Conservation (phyloP, 2,329 filamentous ascomycete genomes). For the Podosphaera aphanis region DNA sequence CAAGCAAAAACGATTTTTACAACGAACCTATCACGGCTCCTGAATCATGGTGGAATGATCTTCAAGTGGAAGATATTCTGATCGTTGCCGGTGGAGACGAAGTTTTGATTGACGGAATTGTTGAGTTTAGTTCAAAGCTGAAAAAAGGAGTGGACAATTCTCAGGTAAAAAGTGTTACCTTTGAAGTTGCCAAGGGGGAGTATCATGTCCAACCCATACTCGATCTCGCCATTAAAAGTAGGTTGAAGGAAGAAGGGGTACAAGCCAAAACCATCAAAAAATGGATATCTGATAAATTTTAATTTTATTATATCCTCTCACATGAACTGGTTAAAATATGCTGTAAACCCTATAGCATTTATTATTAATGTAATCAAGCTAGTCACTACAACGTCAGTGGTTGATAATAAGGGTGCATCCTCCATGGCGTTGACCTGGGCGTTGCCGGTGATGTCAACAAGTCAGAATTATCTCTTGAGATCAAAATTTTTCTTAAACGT, state of each 20-base stretch:
- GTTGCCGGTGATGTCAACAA: too few species aligned
- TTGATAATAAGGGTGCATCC: too few species aligned
- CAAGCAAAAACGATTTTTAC: constrained; percentile 22
- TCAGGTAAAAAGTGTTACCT: constrained; percentile 4
- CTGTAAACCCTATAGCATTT: too few species aligned
- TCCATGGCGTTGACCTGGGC: too few species aligned
- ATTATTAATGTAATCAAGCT: too few species aligned
- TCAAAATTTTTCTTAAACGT: too few species aligned
- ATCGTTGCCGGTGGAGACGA: constrained; percentile 31
- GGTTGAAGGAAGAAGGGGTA: constrained; percentile 7
- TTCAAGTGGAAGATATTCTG: constrained; percentile 25
- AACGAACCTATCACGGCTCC: constrained; percentile 26
- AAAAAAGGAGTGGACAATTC: constrained; percentile 3
- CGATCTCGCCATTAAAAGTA: constrained; percentile 9
- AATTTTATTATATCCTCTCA: too few species aligned
- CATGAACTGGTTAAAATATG: too few species aligned
- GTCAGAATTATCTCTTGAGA: too few species aligned
- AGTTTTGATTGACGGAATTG: constrained; percentile 30
- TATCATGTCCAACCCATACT: constrained; percentile 11
- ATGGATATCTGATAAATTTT: constrained; percentile 10
- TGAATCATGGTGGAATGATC: constrained; percentile 27
- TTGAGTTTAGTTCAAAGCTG: constrained; percentile 24
- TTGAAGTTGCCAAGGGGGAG: constrained; percentile 8
- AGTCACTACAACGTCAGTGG: too few species aligned
- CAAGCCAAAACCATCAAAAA: constrained; percentile 9